A percentile compares a stretch with the other conserved stretches of the same genome.
phyloP scores from a whole-genome alignment of 768 basidiomycete species.

The Boletus fagicola region DNA sequence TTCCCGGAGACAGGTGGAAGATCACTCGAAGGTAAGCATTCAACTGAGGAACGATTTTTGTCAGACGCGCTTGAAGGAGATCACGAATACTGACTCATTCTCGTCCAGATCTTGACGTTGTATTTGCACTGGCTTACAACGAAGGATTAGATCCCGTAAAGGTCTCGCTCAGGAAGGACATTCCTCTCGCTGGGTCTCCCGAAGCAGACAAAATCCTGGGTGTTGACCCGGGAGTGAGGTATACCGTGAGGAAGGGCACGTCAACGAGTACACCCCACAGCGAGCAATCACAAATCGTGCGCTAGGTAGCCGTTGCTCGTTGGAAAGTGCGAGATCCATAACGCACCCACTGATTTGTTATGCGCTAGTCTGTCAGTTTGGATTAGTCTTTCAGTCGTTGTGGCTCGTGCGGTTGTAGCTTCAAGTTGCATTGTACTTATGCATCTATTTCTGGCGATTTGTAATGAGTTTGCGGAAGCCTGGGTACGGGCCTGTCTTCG shows the following conservation, averaged over 20 bases:
- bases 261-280: no score
- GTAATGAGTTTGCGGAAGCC: neutral
- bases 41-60: neutral
- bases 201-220: neutral
- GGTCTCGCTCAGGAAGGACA: neutral
- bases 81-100: neutral
- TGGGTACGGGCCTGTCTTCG: neutral
- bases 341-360: neutral
- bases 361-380: neutral
- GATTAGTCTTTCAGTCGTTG: neutral
- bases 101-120: neutral
- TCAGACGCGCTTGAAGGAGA: neutral
- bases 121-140: neutral
- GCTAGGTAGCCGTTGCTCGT: neutral
- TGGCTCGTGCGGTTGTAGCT: neutral
- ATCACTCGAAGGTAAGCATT: neutral
- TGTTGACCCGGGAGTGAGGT: neutral
- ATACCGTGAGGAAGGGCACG: neutral
- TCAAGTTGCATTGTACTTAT: neutral
- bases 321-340: neutral
- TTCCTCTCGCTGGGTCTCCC: neutral
- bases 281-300: neutral
- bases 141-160: neutral
- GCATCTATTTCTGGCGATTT: neutral
- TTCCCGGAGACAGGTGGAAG: neutral